These are phyloP conservation scores for Fragaria nilgerrensis DNA, from an alignment of 306 rosid genomes.

Conservation along the genomic window DNA sequence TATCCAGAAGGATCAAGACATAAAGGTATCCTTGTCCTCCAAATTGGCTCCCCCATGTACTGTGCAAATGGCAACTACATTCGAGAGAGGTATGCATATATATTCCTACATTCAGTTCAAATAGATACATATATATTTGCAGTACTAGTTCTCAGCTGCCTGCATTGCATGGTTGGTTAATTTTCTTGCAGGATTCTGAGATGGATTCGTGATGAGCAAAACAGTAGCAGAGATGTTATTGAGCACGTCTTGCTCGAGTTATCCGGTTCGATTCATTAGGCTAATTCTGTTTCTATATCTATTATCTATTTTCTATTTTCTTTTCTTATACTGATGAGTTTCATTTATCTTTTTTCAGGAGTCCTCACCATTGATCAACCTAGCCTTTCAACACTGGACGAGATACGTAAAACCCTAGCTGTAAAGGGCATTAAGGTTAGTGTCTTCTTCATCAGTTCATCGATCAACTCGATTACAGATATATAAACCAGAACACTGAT, in stretches of 20 bases:
- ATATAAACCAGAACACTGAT: not conserved
- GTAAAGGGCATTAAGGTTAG: slow-evolving; percentile 53
- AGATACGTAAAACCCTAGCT: slow-evolving; percentile 36
- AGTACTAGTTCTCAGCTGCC: not conserved
- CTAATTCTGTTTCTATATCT: not conserved
- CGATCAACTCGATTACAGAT: not conserved
- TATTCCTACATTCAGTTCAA: not conserved
- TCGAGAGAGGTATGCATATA: slow-evolving; percentile 60
- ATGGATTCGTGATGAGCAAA: slow-evolving; percentile 57
- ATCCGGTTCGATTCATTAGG: slow-evolving; percentile 43
- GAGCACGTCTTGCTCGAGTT: slow-evolving; percentile 65
- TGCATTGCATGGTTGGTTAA: slow-evolving; percentile 1
- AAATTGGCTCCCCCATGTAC: slow-evolving; percentile 86
- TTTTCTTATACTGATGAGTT: not conserved
- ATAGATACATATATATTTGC: not conserved
- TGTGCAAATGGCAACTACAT: slow-evolving; percentile 66
- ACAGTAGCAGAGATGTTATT: slow-evolving; percentile 13
- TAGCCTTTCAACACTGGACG: slow-evolving; percentile 63
- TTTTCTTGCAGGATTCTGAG: slow-evolving; percentile 59
- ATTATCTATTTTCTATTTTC: not conserved
- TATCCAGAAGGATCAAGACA: slow-evolving; percentile 37
- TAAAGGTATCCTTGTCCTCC: slow-evolving; percentile 55
- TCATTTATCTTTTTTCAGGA: slow-evolving; percentile 35
- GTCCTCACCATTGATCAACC: slow-evolving; percentile 77
- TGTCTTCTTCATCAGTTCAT: not conserved